phyloP scores from a whole-genome alignment of 1,139 yeast species.

The Kurtzmaniella quercitrusa region DNA sequence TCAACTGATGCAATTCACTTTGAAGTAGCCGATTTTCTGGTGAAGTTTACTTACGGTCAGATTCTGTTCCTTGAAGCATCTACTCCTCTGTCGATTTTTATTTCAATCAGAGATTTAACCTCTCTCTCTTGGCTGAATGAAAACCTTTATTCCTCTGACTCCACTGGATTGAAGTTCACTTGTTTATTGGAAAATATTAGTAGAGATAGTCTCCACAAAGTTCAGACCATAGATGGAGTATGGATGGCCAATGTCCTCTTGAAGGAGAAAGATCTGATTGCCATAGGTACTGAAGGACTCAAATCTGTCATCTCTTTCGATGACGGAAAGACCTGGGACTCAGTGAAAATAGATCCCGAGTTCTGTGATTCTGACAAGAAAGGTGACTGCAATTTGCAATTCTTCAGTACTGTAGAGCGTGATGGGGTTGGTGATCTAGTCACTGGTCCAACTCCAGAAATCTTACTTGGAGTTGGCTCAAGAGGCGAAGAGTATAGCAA shows the following conservation, averaged over 20 bases:
- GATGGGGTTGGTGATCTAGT: conserved; percentile 53
- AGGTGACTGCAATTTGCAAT: conserved; percentile 53
- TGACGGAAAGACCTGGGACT: conserved; percentile 63
- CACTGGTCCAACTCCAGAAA: conserved; percentile 72
- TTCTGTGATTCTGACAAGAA: conserved; percentile 38
- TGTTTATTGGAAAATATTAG: conserved; percentile 42
- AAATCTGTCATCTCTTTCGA: conserved; percentile 47
- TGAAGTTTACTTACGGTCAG: conserved; percentile 40
- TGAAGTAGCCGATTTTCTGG: conserved; percentile 47
- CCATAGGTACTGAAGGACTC: conserved; percentile 4
- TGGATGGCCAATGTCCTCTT: conserved; percentile 52
- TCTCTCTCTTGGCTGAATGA: conserved; percentile 13
- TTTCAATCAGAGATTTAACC: conserved; percentile 41
- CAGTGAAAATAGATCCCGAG: conserved; percentile 35
- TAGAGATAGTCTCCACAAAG: conserved; percentile 43
- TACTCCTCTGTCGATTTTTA: conserved; percentile 50
- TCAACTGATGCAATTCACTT: conserved; percentile 58
- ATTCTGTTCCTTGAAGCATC: conserved; percentile 50
- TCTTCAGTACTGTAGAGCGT: conserved; percentile 46
- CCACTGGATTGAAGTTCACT: conserved; percentile 55
- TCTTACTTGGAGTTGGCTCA: conserved; percentile 57
- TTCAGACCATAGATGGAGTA: conserved; percentile 65
- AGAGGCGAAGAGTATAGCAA: conserved; percentile 35
- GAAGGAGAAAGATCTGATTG: conserved; percentile 12
- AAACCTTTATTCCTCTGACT: conserved; percentile 56